These are phyloP conservation scores for Cystobasidium onofrii DNA, from an alignment of 768 basidiomycete genomes.

Conservation along the genomic window DNA sequence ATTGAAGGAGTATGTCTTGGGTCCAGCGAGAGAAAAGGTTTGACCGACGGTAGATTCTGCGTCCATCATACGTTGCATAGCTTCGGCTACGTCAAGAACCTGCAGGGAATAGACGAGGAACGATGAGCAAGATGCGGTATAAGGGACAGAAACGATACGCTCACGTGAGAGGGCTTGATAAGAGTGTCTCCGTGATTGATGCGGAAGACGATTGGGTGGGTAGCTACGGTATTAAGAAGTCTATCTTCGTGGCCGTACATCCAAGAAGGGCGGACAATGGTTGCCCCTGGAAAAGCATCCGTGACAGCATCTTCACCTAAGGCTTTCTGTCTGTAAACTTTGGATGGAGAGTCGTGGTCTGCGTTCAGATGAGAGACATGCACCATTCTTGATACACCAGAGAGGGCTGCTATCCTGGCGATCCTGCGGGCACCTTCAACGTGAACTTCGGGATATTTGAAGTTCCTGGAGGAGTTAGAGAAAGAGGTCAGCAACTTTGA, in stretches of 20 bases:
- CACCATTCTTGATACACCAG: constrained; percentile 73
- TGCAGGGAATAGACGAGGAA: constrained; percentile 42
- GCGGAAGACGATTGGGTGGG: constrained; percentile 88
- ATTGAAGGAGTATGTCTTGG: constrained; percentile 72
- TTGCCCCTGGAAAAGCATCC: constrained; percentile 71
- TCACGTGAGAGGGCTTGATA: constrained; percentile 83
- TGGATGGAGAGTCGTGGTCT: constrained; percentile 63
- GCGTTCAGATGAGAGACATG: constrained; percentile 96
- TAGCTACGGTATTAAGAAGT: constrained; percentile 83
- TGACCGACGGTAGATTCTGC: constrained; percentile 51
- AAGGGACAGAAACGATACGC: constrained; percentile 43
- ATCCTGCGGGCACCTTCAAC: constrained; percentile 74
- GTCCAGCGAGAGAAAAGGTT: constrained; percentile 77
- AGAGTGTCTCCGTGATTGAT: constrained; percentile 79
- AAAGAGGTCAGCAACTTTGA: too few species aligned
- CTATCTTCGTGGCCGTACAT: constrained; percentile 96
- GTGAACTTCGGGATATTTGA: constrained; percentile 70
- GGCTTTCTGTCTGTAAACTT: constrained; percentile 79
- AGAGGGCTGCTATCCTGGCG: constrained; percentile 67
- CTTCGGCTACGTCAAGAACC: constrained; percentile 92
- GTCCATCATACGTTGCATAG: constrained; percentile 66
- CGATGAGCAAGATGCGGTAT: neutral
- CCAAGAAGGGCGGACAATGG: constrained; percentile 71
- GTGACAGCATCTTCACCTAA: constrained; percentile 81
- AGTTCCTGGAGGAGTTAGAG: constrained; percentile 60